Evolutionary conservation across 2,329 filamentous ascomycete species (phyloP), one percentile per base, ranked within the genome.

Genomic region (Aureobasidium sp.): DNA sequence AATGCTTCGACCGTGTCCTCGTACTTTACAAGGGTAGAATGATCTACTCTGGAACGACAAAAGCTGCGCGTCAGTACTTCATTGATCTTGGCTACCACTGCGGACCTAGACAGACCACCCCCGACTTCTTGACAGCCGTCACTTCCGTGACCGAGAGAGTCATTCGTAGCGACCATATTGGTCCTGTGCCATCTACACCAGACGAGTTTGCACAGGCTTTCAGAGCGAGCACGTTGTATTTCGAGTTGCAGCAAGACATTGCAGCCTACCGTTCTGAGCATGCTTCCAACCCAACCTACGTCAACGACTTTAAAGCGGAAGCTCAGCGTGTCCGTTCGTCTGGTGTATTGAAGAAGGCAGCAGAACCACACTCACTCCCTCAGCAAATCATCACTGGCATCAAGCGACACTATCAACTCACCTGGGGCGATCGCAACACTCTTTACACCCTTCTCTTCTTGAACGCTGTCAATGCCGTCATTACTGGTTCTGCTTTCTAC

Each of bases 1-100:
- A 90, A 65, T 79, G 89, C 23, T 95, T 95, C 71, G 91, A 95
- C 78, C 94, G 94, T 74, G 88, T 88, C 0, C 84, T 90, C 0
- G 90, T 96, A 0, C 80, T 95, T 0, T 94, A 95, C 72, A 90
- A 94, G 73, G 93, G 93, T 0, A 85, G 90, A 0, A 88, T 95
- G 73, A 95, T 95, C 65, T 93, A 92, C 74, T 91, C 91, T 69
- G 91, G 91, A 8, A 85, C 82, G 4, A 83, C 89, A 10, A 82
- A 85, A 31, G 80, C 84, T 8, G 91, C 91, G 0, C 87, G 82
- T 69, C 81, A 87, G 66, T 93, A 92, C 77, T 93, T 93, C 69
- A 76, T 90, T 70, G 81, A 88, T 70, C 82, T 93, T 1, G 91
- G 91, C 48, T 95, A 88, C 84, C 84, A 90, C 45, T 90, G 89